Evolutionary conservation across 768 basidiomycete genomes (phyloP).

Genomic region (Phlebiopsis flavidoalba): DNA sequence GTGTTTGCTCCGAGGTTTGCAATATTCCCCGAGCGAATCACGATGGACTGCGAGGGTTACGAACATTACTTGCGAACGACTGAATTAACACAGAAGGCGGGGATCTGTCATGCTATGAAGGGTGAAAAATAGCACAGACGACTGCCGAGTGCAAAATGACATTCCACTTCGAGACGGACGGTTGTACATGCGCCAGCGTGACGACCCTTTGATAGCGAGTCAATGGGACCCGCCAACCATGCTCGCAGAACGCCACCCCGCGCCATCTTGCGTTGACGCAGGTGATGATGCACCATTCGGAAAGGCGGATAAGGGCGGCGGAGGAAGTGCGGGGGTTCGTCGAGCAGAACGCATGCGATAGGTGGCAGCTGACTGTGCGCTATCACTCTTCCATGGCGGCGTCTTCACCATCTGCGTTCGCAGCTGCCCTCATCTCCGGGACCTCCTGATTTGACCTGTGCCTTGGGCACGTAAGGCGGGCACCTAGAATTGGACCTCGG

Average conservation of each 20-base stretch:
- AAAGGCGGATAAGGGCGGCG: not conserved
- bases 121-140: not conserved
- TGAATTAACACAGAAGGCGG: not conserved
- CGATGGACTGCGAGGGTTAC: not conserved
- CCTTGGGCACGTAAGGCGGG: conserved; percentile 21
- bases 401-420: conserved; percentile 29
- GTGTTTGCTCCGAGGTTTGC: conserved; percentile 2
- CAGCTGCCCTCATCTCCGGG: conserved; percentile 17
- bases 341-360: not conserved
- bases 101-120: not conserved
- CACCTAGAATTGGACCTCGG: conserved; percentile 15
- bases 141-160: not conserved
- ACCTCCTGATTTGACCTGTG: conserved; percentile 23
- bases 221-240: not conserved
- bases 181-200: not conserved
- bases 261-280: not conserved
- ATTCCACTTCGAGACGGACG: not conserved
- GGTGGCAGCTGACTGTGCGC: not conserved
- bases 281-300: not conserved
- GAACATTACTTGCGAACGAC: not conserved
- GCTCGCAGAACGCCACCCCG: not conserved
- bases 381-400: conserved; percentile 66
- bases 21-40: not conserved
- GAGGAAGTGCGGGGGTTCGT: not conserved
- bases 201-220: not conserved